Evolutionary conservation across 139 green algal species (phyloP).

Genomic region (Tetraselmis striata): DNA sequence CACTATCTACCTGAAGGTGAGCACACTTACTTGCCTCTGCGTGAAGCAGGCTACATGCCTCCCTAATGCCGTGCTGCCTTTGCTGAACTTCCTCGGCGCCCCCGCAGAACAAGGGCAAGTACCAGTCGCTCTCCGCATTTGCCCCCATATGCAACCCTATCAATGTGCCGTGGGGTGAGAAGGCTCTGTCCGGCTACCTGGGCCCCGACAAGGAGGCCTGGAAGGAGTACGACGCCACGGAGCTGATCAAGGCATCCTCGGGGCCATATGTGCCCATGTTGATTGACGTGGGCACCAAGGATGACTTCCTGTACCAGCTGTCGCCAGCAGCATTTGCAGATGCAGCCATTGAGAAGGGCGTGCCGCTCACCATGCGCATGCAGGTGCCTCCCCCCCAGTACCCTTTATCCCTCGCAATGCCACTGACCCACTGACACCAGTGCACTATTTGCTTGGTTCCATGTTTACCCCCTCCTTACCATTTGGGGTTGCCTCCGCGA

Average conservation of each 20-base stretch:
- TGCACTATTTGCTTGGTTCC: no score
- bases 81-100: no score
- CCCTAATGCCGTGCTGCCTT: no score
- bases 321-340: constrained; percentile 62
- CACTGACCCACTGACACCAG: no score
- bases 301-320: constrained; percentile 87
- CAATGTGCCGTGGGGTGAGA: constrained; percentile 81
- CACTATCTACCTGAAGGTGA: constrained; percentile 62
- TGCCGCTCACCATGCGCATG: constrained; percentile 55
- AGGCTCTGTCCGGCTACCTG: constrained; percentile 84
- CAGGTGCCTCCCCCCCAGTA: constrained; percentile 32
- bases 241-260: constrained; percentile 59
- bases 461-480: no score
- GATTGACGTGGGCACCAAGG: constrained; percentile 58
- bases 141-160: constrained; percentile 87
- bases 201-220: constrained; percentile 55
- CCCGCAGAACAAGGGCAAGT: constrained; percentile 63
- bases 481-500: no score
- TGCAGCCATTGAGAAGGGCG: constrained; percentile 43
- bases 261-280: constrained; percentile 45
- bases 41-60: no score
- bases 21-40: no score
- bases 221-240: constrained; percentile 80
- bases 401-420: background rate
- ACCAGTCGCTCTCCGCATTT: constrained; percentile 79